Percentiles rank a stretch among this genome's conserved stretches.
These are phyloP conservation scores for Pseudopyrenochaeta lycopersici DNA, from an alignment of 2,329 filamentous ascomycete species.

Conservation along the genomic window DNA sequence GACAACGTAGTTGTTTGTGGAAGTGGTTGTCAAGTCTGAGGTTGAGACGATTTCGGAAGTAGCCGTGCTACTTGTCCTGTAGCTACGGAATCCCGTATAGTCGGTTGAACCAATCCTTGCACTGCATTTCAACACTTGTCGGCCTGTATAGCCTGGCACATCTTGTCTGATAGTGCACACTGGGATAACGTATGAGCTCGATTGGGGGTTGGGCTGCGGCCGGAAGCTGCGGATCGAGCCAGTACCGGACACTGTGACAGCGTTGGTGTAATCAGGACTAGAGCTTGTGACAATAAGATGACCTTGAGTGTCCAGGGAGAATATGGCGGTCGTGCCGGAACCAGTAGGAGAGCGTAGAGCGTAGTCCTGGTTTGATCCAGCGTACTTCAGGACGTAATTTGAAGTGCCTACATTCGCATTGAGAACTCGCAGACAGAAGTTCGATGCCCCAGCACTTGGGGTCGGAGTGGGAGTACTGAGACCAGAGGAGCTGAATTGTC, in stretches of 20 bases:
- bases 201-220: not conserved
- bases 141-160: not conserved
- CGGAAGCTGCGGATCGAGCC: not conserved
- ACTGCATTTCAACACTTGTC: not conserved
- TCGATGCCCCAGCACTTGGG: not conserved
- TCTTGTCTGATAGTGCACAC: not conserved
- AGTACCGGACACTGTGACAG: not conserved
- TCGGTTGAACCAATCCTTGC: not conserved
- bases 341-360: not conserved
- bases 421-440: not conserved
- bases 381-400: not conserved
- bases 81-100: not conserved
- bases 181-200: not conserved
- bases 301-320: not conserved
- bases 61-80: not conserved
- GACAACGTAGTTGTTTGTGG: not conserved
- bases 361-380: not conserved
- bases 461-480: not conserved
- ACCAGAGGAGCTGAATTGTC: too few species aligned
- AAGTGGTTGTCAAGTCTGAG: not conserved
- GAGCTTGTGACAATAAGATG: not conserved
- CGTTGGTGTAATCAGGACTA: not conserved
- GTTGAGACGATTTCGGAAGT: not conserved
- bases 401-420: not conserved
- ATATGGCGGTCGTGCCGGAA: not conserved